Percentiles rank a stretch among this genome's conserved stretches.
phyloP scores from a whole-genome alignment of 2,329 filamentous ascomycete species.

The Monosporascus sp. region DNA sequence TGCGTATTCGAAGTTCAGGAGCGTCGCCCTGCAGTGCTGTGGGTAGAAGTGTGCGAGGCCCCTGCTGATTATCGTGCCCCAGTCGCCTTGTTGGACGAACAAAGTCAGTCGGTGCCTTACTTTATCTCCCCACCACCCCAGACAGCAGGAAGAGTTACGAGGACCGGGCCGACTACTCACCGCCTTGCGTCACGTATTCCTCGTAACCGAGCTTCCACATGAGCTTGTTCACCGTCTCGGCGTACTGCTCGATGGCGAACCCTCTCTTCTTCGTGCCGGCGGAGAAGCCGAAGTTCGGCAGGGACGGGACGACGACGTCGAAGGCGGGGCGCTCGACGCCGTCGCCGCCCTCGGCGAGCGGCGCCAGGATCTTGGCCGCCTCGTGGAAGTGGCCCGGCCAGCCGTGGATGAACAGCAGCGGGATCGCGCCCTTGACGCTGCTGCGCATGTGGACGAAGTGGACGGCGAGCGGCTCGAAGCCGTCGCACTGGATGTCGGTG shows the following conservation, averaged over 20 bases:
- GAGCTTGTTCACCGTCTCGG: slow-evolving; percentile 59
- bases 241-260: slow-evolving; percentile 56
- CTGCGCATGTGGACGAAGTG: slow-evolving; percentile 34
- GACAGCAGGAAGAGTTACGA: no score
- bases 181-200: slow-evolving; percentile 41
- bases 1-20: slow-evolving; percentile 52
- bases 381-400: slow-evolving; percentile 67
- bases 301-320: slow-evolving; percentile 52
- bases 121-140: no score
- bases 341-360: slow-evolving; percentile 31
- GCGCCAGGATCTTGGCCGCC: slow-evolving; percentile 55
- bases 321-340: slow-evolving; percentile 36
- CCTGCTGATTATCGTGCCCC: slow-evolving; percentile 63
- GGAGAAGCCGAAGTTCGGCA: slow-evolving; percentile 50
- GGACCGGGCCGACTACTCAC: slow-evolving; percentile 8
- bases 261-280: slow-evolving; percentile 40
- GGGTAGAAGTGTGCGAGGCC: slow-evolving; percentile 56
- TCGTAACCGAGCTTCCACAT: slow-evolving; percentile 64
- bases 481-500: slow-evolving; percentile 30
- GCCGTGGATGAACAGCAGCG: slow-evolving; percentile 28
- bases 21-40: slow-evolving; percentile 49
- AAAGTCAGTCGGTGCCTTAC: background rate
- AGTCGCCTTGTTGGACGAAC: slow-evolving; percentile 47
- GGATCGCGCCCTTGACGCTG: slow-evolving; percentile 23
- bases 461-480: slow-evolving; percentile 31